A percentile compares a stretch with the other conserved stretches of the same genome.
Evolutionary conservation across 208 protist species (phyloP).

Genomic region (Leishmania tropica): DNA sequence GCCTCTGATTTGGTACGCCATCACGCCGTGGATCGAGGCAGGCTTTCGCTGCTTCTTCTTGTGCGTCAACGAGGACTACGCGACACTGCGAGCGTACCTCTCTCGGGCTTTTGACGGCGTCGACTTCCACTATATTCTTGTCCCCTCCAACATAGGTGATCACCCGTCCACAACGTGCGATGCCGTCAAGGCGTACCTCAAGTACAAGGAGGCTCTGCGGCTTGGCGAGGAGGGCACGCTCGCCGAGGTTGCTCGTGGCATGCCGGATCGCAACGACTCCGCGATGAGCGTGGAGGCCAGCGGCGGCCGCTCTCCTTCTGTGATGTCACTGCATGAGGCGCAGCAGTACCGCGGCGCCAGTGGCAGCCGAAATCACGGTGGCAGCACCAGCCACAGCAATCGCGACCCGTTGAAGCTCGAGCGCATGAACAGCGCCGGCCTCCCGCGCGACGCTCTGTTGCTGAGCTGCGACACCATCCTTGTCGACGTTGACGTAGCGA

Average conservation of each 20-base stretch:
- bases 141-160: slow-evolving; percentile 54
- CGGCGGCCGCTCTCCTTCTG: slow-evolving; percentile 3
- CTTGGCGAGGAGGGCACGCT: slow-evolving; percentile 34
- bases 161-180: slow-evolving; percentile 74
- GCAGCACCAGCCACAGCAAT: slow-evolving; percentile 1
- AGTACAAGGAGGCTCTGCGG: slow-evolving; percentile 72
- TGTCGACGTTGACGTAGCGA: slow-evolving; percentile 68
- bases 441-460: slow-evolving; percentile 71
- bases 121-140: slow-evolving; percentile 71
- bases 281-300: not conserved
- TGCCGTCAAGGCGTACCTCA: slow-evolving; percentile 69
- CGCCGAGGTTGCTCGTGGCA: not conserved
- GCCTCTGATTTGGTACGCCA: slow-evolving; percentile 84
- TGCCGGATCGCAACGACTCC: slow-evolving; percentile 17
- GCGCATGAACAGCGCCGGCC: slow-evolving; percentile 37
- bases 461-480: slow-evolving; percentile 85
- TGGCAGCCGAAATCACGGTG: not conserved
- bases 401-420: slow-evolving; percentile 46
- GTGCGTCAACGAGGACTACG: slow-evolving; percentile 78
- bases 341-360: slow-evolving; percentile 5
- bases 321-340: not conserved
- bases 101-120: slow-evolving; percentile 52
- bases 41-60: slow-evolving; percentile 81
- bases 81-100: slow-evolving; percentile 65
- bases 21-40: slow-evolving; percentile 71